Conservation (phyloP, 768 basidiomycete species). For the Boletus tylopilopsis region DNA sequence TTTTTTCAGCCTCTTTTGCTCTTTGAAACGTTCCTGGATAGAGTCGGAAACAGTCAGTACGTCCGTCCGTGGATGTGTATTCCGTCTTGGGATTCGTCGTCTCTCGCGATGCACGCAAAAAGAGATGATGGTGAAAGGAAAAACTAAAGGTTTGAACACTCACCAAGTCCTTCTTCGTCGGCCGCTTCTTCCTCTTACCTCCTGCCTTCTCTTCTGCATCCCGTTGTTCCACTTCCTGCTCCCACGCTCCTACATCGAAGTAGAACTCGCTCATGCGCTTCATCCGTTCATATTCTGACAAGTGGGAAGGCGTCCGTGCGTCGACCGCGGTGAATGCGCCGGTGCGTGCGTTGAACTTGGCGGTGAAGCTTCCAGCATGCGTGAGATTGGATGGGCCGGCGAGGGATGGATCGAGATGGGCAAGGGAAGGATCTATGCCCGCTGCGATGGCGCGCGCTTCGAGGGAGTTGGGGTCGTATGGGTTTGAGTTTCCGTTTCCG, state of each 20-base stretch:
- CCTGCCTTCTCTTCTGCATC: constrained; percentile 43
- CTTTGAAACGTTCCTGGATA: constrained; percentile 74
- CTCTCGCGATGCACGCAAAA: constrained; percentile 19
- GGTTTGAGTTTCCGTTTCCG: constrained; percentile 14
- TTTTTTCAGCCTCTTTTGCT: constrained; percentile 79
- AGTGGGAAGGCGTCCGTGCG: constrained; percentile 67
- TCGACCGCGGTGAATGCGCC: constrained; percentile 68
- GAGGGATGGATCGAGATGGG: constrained; percentile 75
- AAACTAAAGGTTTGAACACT: constrained; percentile 26
- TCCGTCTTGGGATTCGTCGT: constrained; percentile 19
- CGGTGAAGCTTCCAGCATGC: constrained; percentile 48
- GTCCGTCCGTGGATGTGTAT: constrained; percentile 20
- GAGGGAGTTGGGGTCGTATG: constrained; percentile 40
- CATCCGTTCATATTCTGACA: constrained; percentile 78
- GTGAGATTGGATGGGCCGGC: constrained; percentile 29
- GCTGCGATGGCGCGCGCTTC: constrained; percentile 71
- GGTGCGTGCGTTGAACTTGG: constrained; percentile 80
- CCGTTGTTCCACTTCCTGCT: constrained; percentile 57
- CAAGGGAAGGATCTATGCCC: constrained; percentile 81
- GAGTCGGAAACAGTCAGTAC: constrained; percentile 20
- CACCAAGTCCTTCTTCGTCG: constrained; percentile 82
- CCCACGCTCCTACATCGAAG: constrained; percentile 82
- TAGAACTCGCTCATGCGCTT: constrained; percentile 83
- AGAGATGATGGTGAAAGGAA: constrained; percentile 15
- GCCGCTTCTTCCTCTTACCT: constrained; percentile 72